Base-by-base conservation (phyloP, 2,329 filamentous ascomycete genomes). In the Teratosphaeria nubilosa region DNA sequence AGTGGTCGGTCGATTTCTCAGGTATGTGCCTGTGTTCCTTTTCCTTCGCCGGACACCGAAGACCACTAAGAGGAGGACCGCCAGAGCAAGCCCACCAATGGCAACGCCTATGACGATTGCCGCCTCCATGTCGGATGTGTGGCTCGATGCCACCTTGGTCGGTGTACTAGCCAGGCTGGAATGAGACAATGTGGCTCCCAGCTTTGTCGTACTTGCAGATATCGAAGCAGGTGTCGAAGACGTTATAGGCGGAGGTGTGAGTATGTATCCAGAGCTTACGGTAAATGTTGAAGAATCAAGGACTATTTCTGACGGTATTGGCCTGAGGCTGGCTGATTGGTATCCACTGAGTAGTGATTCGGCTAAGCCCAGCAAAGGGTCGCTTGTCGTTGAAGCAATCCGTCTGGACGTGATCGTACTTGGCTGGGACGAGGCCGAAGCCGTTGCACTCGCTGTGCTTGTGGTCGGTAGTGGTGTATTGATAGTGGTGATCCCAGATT, bases 81-180 rank as follows among this genome's bases (percentile, higher is more conserved):
- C 34, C 22, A 63, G 41, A 2, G 55, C 61, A 27, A 61, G 32
- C n/a, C 52, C 53, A 3, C 59, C 59, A 20, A 61, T n/a, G 11
- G 55, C 54, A n/a, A 58, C 57, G 20, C 59, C 61, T 30, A 63
- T 55, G 45, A 57, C 51, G 14, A 63, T 58, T 32, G 55, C 59
- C 16, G 60, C 56, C 45, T 59, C 55, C 53, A 58, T 20, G 55
- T 63, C 55, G 50, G 51, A 54, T 5, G 2, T 16, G 20, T 53
- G 24, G 20, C 53, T 22, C n/a, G 41, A 48, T 5, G 41, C n/a
- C 41, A 20, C 9, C 16, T n/a, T 11, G 41, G 16, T 48, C 1
- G 41, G 41, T 48, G 41, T 48, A n/a, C 41, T 22, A n/a, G n/a
- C 6, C n/a, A n/a, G 41, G 16, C n/a, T 48, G 16, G 41, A n/a